Evolutionary conservation across 495 filamentous ascomycete species (phyloP).

Genomic region (Penicillium soppii): DNA sequence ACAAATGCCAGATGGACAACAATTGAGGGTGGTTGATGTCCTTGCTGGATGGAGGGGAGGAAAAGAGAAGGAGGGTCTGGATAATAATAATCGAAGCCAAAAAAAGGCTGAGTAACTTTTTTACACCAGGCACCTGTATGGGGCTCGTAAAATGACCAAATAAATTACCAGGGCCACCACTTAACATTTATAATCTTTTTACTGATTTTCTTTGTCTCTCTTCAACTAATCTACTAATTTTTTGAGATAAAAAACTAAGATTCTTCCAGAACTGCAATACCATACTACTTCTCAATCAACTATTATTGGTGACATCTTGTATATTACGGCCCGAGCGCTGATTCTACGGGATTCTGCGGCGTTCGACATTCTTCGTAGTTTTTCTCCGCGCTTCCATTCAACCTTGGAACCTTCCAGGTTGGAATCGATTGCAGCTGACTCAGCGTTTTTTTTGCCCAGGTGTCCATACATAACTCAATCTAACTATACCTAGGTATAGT

Average conservation of each 20-base stretch:
- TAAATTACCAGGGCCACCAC: constrained; percentile 24
- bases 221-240: neutral
- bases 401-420: too few relatives aligned
- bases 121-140: constrained; percentile 25
- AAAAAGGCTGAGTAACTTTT: constrained; percentile 30
- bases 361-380: constrained; percentile 34
- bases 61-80: constrained; percentile 13
- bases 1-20: constrained; percentile 8
- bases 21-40: constrained; percentile 9
- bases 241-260: neutral
- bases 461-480: too few relatives aligned
- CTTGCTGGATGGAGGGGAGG: constrained; percentile 13
- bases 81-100: constrained; percentile 23
- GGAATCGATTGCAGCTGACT: constrained; percentile 16
- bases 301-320: constrained; percentile 26
- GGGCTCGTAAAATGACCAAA: constrained; percentile 3
- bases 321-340: constrained; percentile 34
- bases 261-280: neutral
- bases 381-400: constrained; percentile 24
- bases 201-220: constrained; percentile 2
- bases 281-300: constrained; percentile 1
- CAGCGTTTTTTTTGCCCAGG: neutral
- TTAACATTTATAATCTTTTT: neutral
- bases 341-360: constrained; percentile 30
- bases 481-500: too few relatives aligned